These are phyloP conservation scores for Penicillium simplicissimum DNA, from an alignment of 495 filamentous ascomycete species.

Conservation along the genomic window DNA sequence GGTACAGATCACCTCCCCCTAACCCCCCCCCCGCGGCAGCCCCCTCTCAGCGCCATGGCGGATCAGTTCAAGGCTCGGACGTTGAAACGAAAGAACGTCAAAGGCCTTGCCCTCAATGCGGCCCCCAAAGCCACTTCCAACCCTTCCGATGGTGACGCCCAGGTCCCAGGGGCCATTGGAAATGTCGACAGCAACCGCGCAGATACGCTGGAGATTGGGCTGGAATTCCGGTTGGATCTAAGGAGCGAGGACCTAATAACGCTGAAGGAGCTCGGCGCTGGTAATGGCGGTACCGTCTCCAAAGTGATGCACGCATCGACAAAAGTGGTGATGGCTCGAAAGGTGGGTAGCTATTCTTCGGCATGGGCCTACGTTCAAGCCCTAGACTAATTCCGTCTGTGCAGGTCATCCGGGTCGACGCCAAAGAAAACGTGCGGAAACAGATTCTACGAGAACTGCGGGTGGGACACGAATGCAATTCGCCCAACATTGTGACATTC, in stretches of 20 bases:
- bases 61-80: conserved; percentile 86
- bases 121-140: conserved; percentile 60
- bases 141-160: conserved; percentile 59
- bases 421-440: conserved; percentile 92
- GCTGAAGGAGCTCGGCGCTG: conserved; percentile 90
- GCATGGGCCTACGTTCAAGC: background rate
- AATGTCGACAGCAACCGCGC: conserved; percentile 59
- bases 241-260: conserved; percentile 89
- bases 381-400: conserved; percentile 11
- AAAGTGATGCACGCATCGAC: conserved; percentile 96
- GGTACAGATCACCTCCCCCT: background rate
- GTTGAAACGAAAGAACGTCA: conserved; percentile 97
- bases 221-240: conserved; percentile 92
- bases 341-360: conserved; percentile 58
- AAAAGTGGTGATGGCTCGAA: conserved; percentile 94
- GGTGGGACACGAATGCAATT: conserved; percentile 98
- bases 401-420: conserved; percentile 96
- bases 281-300: conserved; percentile 96
- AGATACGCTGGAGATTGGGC: conserved; percentile 90
- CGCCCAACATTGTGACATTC: conserved; percentile 92
- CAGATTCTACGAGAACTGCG: conserved; percentile 94
- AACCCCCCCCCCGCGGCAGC: background rate
- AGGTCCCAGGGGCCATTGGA: conserved; percentile 60
- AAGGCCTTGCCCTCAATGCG: conserved; percentile 82
- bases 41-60: conserved; percentile 58